Percentiles rank a stretch among this genome's conserved stretches.
Conservation (phyloP, 371 early-diverging fungal genomes). For the Zychaea mexicana region DNA sequence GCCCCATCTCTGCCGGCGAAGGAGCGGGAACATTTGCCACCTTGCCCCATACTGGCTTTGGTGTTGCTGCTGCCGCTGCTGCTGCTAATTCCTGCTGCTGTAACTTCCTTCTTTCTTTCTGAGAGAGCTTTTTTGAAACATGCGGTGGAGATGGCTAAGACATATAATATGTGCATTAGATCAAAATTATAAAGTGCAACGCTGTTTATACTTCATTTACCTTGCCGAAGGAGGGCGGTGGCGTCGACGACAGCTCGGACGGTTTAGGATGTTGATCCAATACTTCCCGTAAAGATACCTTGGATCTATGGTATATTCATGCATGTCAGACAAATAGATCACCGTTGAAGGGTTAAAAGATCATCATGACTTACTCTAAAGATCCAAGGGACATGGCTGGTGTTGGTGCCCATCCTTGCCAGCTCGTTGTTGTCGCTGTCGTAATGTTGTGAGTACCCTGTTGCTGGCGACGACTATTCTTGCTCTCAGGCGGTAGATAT, state of each 20-base stretch:
- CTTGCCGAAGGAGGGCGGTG: constrained; percentile 10
- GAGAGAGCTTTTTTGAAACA: constrained; percentile 43
- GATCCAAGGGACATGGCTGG: background rate
- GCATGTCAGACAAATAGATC: background rate
- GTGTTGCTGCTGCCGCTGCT: constrained; percentile 10
- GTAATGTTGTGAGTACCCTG: background rate
- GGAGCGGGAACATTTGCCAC: background rate
- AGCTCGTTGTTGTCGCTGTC: background rate
- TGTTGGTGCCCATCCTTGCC: background rate
- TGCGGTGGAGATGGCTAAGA: constrained; percentile 8
- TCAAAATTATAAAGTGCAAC: background rate
- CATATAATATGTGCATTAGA: too few relatives aligned
- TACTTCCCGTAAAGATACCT: constrained; percentile 35
- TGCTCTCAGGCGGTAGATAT: background rate
- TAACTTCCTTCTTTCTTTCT: constrained; percentile 45
- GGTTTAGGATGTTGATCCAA: constrained; percentile 27
- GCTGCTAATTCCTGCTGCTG: constrained; percentile 31
- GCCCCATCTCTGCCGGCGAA: background rate
- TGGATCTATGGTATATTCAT: background rate
- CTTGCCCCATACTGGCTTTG: constrained; percentile 50
- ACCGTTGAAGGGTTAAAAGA: background rate
- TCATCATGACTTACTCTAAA: constrained; percentile 1
- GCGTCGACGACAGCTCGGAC: background rate
- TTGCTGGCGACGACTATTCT: background rate
- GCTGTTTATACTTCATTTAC: background rate